Conservation (phyloP, 192 early-diverging fungal genomes). For the Funneliformis geosporum region DNA sequence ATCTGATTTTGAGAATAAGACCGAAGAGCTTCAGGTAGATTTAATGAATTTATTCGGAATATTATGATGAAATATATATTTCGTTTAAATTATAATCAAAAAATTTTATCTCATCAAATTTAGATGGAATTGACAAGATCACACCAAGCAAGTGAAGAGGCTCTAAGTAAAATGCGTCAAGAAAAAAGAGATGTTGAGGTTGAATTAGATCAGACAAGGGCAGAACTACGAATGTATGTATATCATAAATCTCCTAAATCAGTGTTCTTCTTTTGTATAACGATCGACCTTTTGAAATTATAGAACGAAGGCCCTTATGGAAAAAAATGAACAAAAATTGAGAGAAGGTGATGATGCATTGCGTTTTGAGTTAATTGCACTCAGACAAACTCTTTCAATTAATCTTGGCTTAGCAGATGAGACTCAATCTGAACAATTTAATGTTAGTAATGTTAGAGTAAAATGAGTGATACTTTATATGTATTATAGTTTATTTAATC, state of each 20-base stretch:
- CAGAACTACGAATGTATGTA: constrained; percentile 40
- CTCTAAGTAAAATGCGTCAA: constrained; percentile 39
- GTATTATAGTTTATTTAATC: not conserved
- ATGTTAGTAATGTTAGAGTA: not conserved
- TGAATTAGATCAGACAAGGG: constrained; percentile 38
- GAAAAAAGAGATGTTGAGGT: constrained; percentile 42
- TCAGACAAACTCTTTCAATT: constrained; percentile 36
- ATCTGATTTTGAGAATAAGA: constrained; percentile 48
- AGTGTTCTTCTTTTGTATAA: too few species aligned
- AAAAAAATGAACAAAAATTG: constrained; percentile 35
- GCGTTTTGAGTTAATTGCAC: constrained; percentile 33
- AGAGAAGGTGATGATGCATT: constrained; percentile 32
- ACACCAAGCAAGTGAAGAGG: constrained; percentile 45
- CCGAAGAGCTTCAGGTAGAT: constrained; percentile 48
- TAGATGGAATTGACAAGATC: constrained; percentile 47
- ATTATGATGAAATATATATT: too few species aligned
- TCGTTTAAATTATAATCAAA: not conserved
- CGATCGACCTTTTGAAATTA: too few species aligned
- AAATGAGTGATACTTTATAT: not conserved
- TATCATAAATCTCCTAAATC: not conserved
- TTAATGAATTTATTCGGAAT: not conserved
- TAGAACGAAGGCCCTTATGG: constrained; percentile 36
- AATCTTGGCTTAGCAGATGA: constrained; percentile 39
- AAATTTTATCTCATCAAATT: not conserved
- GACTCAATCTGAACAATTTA: not conserved